Conservation (phyloP, 495 filamentous ascomycete species). For the Friedmanniomyces endolithicus region DNA sequence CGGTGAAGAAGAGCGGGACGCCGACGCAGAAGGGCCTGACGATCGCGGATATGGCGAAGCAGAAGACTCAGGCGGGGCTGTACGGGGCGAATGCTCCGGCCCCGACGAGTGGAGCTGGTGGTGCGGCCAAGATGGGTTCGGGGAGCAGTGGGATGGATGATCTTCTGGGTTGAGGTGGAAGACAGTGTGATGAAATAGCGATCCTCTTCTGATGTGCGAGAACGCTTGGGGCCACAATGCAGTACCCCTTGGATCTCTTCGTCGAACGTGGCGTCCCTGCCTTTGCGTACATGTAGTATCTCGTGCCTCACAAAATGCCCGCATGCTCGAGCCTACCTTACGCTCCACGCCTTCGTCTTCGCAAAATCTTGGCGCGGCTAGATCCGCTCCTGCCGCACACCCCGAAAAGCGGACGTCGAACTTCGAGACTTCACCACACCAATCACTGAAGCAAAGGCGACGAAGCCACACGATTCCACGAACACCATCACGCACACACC, state of each 20-base stretch:
- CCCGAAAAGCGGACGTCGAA: slow-evolving; percentile 1
- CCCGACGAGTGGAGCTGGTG: slow-evolving; percentile 23
- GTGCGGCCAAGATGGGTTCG: slow-evolving; percentile 5
- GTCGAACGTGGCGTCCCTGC: too few relatives aligned
- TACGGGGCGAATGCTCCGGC: slow-evolving; percentile 59
- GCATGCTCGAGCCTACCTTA: too few relatives aligned
- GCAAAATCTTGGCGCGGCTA: background rate
- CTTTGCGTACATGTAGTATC: too few relatives aligned
- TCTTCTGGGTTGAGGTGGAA: slow-evolving; percentile 42
- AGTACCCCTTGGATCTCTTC: too few relatives aligned
- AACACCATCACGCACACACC: background rate
- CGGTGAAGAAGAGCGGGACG: slow-evolving; percentile 62
- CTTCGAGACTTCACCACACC: background rate
- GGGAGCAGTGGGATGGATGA: slow-evolving; percentile 47
- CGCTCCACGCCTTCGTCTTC: too few relatives aligned
- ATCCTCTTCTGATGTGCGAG: background rate
- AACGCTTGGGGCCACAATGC: too few relatives aligned
- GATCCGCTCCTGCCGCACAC: background rate
- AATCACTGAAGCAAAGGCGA: background rate
- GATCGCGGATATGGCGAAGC: slow-evolving; percentile 84
- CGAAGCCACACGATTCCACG: slow-evolving; percentile 4
- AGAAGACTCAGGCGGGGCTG: slow-evolving; percentile 85
- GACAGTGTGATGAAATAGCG: background rate
- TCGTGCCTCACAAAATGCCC: too few relatives aligned
- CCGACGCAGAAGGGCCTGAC: slow-evolving; percentile 53